A percentile compares a stretch with the other conserved stretches of the same genome.
Conservation (phyloP, 495 filamentous ascomycete genomes). For the Mytilinidion resinicola region DNA sequence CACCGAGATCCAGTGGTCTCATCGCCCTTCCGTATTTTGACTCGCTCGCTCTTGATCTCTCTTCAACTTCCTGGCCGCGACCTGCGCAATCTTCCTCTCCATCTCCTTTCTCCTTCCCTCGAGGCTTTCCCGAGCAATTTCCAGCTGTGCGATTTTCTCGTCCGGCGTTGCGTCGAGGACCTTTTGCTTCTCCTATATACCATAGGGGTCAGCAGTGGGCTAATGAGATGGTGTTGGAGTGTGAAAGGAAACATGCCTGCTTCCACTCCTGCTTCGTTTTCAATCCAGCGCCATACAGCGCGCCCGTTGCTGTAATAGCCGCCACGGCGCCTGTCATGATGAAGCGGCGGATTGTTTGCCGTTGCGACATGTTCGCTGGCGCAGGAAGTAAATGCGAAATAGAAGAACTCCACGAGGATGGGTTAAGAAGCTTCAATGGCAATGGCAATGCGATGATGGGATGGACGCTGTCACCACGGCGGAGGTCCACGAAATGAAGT, state of each 20-base stretch:
- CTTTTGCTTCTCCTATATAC: slow-evolving; percentile 11
- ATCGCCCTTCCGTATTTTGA: no score
- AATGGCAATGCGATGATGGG: no score
- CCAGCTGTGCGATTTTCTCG: slow-evolving; percentile 49
- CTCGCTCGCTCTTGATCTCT: no score
- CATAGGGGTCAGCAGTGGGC: neutral
- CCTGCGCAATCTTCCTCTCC: slow-evolving; percentile 1
- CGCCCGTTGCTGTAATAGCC: slow-evolving; percentile 44
- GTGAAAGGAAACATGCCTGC: slow-evolving; percentile 20
- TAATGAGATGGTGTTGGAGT: neutral
- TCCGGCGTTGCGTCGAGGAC: slow-evolving; percentile 43
- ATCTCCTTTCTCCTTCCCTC: neutral
- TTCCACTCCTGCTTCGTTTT: slow-evolving; percentile 45
- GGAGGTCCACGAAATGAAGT: no score
- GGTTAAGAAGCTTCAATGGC: neutral
- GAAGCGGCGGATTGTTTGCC: slow-evolving; percentile 28
- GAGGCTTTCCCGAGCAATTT: slow-evolving; percentile 12
- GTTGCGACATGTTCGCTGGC: neutral
- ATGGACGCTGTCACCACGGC: no score
- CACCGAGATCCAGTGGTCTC: no score
- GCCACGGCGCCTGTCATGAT: slow-evolving; percentile 46
- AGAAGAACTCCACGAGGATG: neutral
- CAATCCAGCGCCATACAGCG: slow-evolving; percentile 53
- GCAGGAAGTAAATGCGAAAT: no score
- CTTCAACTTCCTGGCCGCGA: neutral